phyloP scores from a whole-genome alignment of 2,329 filamentous ascomycete species.

The Xylariaceae sp. region DNA sequence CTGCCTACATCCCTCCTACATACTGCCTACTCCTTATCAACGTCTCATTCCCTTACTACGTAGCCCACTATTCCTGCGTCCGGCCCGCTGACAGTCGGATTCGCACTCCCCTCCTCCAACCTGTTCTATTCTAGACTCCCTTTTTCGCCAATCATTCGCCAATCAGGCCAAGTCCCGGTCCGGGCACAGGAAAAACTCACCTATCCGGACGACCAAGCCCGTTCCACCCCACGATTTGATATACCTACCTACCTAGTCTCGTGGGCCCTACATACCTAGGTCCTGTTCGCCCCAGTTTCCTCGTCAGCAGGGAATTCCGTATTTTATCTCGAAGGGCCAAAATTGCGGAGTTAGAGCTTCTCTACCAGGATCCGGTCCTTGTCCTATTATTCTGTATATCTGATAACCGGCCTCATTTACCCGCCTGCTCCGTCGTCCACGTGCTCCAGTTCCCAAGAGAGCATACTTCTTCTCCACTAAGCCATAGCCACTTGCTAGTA shows the following conservation, averaged over 20 bases:
- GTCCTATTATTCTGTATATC: background rate
- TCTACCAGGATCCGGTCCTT: constrained; percentile 7
- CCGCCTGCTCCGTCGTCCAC: background rate
- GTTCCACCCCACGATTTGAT: constrained; percentile 10
- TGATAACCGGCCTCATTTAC: constrained; percentile 7
- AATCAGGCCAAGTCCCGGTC: constrained; percentile 2
- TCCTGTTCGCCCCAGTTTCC: background rate
- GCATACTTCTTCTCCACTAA: constrained; percentile 6
- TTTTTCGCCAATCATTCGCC: background rate
- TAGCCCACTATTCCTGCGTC: constrained; percentile 11
- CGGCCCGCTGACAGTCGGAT: constrained; percentile 2
- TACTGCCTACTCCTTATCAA: background rate
- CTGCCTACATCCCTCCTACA: too few species aligned
- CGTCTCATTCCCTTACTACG: constrained; percentile 3
- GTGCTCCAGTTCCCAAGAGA: background rate
- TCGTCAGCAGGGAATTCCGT: background rate
- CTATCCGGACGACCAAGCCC: constrained; percentile 2
- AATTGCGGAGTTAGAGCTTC: constrained; percentile 4
- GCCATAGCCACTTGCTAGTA: constrained; percentile 7
- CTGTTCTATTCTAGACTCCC: background rate
- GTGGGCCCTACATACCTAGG: background rate
- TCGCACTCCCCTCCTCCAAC: background rate
- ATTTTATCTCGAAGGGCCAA: background rate
- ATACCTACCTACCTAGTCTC: background rate
- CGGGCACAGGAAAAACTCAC: constrained; percentile 8